A percentile compares a stretch with the other conserved stretches of the same genome.
Conservation (phyloP, 805 yeast species). For the Nakazawaea holstii region DNA sequence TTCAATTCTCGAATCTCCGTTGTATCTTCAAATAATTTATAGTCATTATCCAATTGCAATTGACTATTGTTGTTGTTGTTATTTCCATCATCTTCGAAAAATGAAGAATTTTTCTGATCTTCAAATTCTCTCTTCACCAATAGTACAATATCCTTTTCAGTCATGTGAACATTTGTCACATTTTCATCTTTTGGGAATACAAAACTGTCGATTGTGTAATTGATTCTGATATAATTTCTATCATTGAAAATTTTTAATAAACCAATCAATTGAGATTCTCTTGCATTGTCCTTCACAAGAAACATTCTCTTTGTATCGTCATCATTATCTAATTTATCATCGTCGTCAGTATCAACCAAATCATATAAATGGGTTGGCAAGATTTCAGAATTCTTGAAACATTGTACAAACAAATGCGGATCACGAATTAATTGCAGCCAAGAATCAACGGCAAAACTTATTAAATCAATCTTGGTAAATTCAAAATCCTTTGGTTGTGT, state of each 20-base stretch:
- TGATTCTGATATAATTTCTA: constrained; percentile 13
- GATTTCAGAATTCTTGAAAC: constrained; percentile 19
- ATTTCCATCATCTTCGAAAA: background rate
- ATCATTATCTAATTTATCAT: constrained; percentile 3
- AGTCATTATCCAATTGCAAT: no score
- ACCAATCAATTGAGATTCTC: constrained; percentile 20
- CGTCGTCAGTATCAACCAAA: constrained; percentile 4
- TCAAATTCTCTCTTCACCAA: constrained; percentile 19
- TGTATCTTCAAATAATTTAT: constrained; percentile 1
- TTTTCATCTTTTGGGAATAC: constrained; percentile 32
- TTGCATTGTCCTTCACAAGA: constrained; percentile 13
- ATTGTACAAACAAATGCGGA: constrained; percentile 12
- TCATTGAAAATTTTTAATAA: constrained; percentile 18
- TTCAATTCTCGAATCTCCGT: constrained; percentile 2
- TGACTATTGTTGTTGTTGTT: background rate
- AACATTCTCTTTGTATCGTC: constrained; percentile 1
- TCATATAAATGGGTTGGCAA: constrained; percentile 11
- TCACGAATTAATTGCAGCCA: constrained; percentile 7
- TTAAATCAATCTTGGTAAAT: constrained; percentile 18
- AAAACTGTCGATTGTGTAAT: constrained; percentile 21
- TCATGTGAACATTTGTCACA: constrained; percentile 24
- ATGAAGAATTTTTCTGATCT: background rate
- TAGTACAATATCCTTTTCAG: constrained; percentile 28
- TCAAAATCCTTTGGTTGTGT: constrained; percentile 6
- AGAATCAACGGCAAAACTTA: constrained; percentile 18